Percentiles rank a stretch among this genome's conserved stretches.
phyloP scores from a whole-genome alignment of 768 basidiomycete species.

The Russula virescens region DNA sequence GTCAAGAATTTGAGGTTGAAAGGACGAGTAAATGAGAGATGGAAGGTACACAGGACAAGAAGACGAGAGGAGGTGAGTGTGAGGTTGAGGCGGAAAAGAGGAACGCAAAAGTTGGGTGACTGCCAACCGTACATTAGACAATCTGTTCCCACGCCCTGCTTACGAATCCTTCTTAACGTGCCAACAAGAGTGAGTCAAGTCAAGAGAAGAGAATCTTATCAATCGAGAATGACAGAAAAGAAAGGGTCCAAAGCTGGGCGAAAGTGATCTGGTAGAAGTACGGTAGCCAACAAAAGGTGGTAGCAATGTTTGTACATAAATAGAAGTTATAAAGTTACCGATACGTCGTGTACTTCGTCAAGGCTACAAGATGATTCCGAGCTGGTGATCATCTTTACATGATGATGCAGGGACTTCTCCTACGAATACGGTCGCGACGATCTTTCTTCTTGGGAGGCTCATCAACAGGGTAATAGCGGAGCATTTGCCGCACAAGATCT shows the following conservation, averaged over 20 bases:
- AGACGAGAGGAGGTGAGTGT: slow-evolving; percentile 14
- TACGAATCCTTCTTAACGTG: slow-evolving; percentile 10
- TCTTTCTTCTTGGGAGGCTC: slow-evolving; percentile 28
- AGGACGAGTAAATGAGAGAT: slow-evolving; percentile 4
- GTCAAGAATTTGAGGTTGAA: slow-evolving; percentile 3
- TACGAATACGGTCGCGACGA: slow-evolving; percentile 10
- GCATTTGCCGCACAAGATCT: slow-evolving; percentile 71
- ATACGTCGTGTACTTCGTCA: too few species aligned
- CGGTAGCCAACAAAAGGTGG: neutral
- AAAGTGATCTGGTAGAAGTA: slow-evolving; percentile 8
- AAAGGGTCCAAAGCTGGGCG: neutral
- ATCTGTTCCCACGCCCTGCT: slow-evolving; percentile 18
- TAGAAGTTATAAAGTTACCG: slow-evolving; percentile 2
- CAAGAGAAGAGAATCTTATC: too few species aligned
- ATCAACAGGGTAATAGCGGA: slow-evolving; percentile 52
- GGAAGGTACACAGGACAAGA: slow-evolving; percentile 21
- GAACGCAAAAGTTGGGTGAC: neutral
- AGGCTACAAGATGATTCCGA: neutral
- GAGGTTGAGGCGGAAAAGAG: neutral
- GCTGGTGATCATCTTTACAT: slow-evolving; percentile 31
- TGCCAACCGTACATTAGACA: neutral
- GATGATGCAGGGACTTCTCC: slow-evolving; percentile 33
- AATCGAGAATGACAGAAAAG: too few species aligned
- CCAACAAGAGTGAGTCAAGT: too few species aligned
- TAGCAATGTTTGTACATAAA: neutral